phyloP scores from a whole-genome alignment of 2,329 filamentous ascomycete genomes.

The Arthrinium phaeospermum region DNA sequence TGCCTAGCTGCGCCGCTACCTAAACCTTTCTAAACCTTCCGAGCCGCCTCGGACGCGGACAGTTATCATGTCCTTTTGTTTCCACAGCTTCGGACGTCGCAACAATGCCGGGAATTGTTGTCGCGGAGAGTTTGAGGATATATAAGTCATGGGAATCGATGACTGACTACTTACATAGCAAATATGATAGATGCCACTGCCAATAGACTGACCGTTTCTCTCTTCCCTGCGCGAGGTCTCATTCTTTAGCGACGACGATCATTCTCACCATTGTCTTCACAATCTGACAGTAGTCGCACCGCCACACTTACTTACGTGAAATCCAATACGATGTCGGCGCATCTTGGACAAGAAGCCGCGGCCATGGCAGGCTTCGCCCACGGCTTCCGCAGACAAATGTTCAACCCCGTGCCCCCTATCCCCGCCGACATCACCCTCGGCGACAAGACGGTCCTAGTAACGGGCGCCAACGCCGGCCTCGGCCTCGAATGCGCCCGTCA shows the following conservation, averaged over 20 bases:
- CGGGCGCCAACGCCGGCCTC: slow-evolving; percentile 34
- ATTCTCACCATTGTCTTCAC: too few relatives aligned
- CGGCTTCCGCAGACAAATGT: slow-evolving; percentile 17
- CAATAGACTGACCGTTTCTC: not conserved
- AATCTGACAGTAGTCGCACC: too few relatives aligned
- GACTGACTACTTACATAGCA: not conserved
- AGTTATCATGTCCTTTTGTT: not conserved
- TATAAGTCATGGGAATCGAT: not conserved
- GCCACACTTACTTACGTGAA: too few relatives aligned
- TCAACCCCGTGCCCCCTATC: slow-evolving; percentile 20
- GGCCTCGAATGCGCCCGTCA: slow-evolving; percentile 45
- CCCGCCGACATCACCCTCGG: slow-evolving; percentile 36
- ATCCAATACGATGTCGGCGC: slow-evolving; percentile 6
- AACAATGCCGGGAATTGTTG: not conserved
- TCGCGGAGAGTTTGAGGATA: not conserved
- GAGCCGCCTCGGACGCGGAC: not conserved
- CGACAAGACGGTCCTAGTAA: slow-evolving; percentile 44
- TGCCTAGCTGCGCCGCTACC: too few relatives aligned
- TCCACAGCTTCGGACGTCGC: not conserved
- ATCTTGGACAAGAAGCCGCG: not conserved
- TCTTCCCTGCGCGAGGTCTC: not conserved
- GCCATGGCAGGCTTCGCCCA: not conserved
- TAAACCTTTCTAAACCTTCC: not conserved
- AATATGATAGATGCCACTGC: not conserved
- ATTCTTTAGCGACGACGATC: not conserved